Percentiles rank a stretch among this genome's conserved stretches.
Conservation (phyloP, 2,329 filamentous ascomycete genomes). For the Acrodontium crateriforme region DNA sequence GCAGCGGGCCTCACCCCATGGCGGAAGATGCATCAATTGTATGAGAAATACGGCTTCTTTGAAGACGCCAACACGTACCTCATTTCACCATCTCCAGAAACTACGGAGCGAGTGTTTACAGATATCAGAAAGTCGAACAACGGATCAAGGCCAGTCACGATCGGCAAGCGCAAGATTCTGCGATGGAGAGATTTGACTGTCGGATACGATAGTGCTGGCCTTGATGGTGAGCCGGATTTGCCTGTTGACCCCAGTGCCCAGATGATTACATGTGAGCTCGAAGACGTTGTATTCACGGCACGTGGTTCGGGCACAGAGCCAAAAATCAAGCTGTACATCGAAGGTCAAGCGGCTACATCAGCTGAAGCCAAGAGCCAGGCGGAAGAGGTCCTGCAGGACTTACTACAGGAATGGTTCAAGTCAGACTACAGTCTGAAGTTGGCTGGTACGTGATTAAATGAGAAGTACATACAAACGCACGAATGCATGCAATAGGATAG, state of each 20-base stretch:
- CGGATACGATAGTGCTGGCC: conserved; percentile 43
- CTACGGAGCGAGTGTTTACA: conserved; percentile 41
- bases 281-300: conserved; percentile 23
- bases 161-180: conserved; percentile 40
- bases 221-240: conserved; percentile 38
- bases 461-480: too few relatives aligned
- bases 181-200: conserved; percentile 50
- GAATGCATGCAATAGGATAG: too few relatives aligned
- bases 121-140: conserved; percentile 33
- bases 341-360: conserved; percentile 30
- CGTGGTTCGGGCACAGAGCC: conserved; percentile 39
- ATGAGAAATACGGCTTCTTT: conserved; percentile 44
- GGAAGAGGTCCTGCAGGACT: conserved; percentile 30
- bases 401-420: conserved; percentile 37
- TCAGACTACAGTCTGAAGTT: too few relatives aligned
- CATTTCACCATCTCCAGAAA: conserved; percentile 39
- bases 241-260: conserved; percentile 44
- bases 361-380: conserved; percentile 31
- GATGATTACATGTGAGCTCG: conserved; percentile 51
- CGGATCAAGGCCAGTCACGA: conserved; percentile 10
- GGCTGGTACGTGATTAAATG: too few relatives aligned
- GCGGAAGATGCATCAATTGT: conserved; percentile 43
- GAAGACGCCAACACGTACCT: conserved; percentile 52
- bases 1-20: conserved; percentile 42
- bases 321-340: conserved; percentile 50